Evolutionary conservation across 495 filamentous ascomycete genomes (phyloP), one percentile per base, ranked within the genome.

Genomic region (Annulohypoxylon nitens): DNA sequence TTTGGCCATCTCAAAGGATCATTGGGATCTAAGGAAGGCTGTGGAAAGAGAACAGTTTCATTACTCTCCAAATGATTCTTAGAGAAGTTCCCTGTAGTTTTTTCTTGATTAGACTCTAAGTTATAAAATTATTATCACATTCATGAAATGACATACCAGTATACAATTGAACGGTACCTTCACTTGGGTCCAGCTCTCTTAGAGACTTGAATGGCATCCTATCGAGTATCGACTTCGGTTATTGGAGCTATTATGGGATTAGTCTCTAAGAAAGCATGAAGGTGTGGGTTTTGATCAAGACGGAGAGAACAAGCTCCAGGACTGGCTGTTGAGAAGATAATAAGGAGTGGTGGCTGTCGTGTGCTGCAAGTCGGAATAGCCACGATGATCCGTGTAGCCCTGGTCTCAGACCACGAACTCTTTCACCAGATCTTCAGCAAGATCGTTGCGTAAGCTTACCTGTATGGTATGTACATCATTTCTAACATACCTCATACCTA

Each of bases 191-290:
- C 11, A 67, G 30, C 30, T 67, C 64, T 16, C 58, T 67, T 30
- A 67, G n/a, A 11, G 64, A 58, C 37, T 33, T 67, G 64, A 67
- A 59, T 26, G 41, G 43, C 64, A 67, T 67, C 50, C 11, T 50
- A 16, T 1, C 12, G 41, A 51, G 5, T 50, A 16, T 1, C 12
- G 41, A 51, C 9, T n/a, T 58, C 34, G 34, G 36, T 11, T 12
- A 14, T 20, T 34, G 18, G 16, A 1, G 20, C 8, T 6, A 20
- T 39, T 4, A 39, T 23, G 54, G 20, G 11, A 10, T 41, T 37
- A 9, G 18, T 23, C 4, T 58, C 16, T 47, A 47, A 16, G 12
- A 10, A 39, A 8, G n/a, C 39, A 37, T 9, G 18, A 58, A 3
- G 9, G 3, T 58, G 10, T 20, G 34, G 8, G 39, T 20, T 23